These are phyloP conservation scores for Pythium rishiriense DNA, from an alignment of 352 stramenopile species.

Conservation along the genomic window DNA sequence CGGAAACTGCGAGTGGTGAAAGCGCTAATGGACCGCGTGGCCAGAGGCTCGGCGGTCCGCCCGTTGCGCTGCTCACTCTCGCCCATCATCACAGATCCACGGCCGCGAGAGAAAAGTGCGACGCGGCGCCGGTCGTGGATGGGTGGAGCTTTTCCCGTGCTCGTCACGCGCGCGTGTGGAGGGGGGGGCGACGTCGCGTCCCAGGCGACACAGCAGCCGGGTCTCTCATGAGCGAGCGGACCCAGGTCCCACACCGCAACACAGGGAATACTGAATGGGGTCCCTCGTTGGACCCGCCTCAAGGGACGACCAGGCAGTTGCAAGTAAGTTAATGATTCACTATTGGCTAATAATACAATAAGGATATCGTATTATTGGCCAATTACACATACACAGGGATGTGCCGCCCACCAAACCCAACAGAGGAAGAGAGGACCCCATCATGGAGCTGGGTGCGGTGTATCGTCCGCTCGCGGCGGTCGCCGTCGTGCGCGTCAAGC, in stretches of 20 bases:
- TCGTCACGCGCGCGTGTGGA: too few species aligned
- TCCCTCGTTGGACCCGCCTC: constrained; percentile 8
- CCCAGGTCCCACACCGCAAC: too few species aligned
- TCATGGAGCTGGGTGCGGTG: constrained; percentile 10
- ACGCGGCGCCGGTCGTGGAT: too few species aligned
- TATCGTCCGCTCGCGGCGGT: not conserved
- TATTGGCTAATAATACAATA: too few species aligned
- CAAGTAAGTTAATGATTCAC: too few species aligned
- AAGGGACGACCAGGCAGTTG: too few species aligned
- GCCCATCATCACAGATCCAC: not conserved
- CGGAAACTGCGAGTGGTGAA: constrained; percentile 13
- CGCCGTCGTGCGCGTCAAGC: constrained; percentile 27
- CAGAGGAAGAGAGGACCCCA: not conserved
- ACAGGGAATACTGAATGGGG: too few species aligned
- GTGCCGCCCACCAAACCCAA: not conserved
- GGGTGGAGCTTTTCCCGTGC: too few species aligned
- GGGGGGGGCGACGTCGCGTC: too few species aligned
- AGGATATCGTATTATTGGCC: constrained; percentile 4
- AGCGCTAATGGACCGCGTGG: constrained; percentile 25
- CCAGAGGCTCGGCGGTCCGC: not conserved
- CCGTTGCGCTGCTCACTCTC: constrained; percentile 5
- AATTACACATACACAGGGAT: not conserved
- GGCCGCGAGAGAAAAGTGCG: constrained; percentile 2
- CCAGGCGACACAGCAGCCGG: too few species aligned
- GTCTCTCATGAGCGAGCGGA: too few species aligned